Percentiles rank a stretch among this genome's conserved stretches.
phyloP scores from a whole-genome alignment of 176 grass and related monocot species.

The Typha latifolia region DNA sequence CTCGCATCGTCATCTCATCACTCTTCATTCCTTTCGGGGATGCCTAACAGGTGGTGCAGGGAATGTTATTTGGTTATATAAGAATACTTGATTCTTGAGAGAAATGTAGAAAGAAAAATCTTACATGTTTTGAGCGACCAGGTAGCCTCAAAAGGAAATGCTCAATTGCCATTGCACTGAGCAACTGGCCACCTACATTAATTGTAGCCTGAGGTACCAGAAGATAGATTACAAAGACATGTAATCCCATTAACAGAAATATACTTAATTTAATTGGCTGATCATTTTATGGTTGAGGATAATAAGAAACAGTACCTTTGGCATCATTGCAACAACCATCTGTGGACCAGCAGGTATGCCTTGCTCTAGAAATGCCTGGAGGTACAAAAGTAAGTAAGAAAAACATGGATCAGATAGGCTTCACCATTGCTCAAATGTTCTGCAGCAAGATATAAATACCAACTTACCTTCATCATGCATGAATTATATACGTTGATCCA shows the following conservation, averaged over 20 bases:
- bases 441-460: not conserved
- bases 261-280: not conserved
- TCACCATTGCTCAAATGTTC: constrained; percentile 20
- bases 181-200: constrained; percentile 62
- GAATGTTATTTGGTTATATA: constrained; percentile 1
- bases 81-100: too few relatives aligned
- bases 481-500: constrained; percentile 98
- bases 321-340: constrained; percentile 74
- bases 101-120: not conserved
- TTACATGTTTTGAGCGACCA: constrained; percentile 68
- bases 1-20: constrained; percentile 23
- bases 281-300: not conserved
- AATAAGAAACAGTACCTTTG: constrained; percentile 44
- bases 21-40: constrained; percentile 27
- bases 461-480: constrained; percentile 97
- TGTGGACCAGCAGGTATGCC: constrained; percentile 77
- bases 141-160: constrained; percentile 84
- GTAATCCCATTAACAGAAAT: not conserved
- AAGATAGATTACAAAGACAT: not conserved
- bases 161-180: constrained; percentile 91
- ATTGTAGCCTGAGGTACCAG: constrained; percentile 47
- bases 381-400: constrained; percentile 18
- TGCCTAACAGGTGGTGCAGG: constrained; percentile 26
- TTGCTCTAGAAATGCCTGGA: constrained; percentile 84
- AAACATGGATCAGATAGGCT: constrained; percentile 7